Evolutionary conservation across 768 basidiomycete genomes (phyloP).

Genomic region (Mycena vitilis): DNA sequence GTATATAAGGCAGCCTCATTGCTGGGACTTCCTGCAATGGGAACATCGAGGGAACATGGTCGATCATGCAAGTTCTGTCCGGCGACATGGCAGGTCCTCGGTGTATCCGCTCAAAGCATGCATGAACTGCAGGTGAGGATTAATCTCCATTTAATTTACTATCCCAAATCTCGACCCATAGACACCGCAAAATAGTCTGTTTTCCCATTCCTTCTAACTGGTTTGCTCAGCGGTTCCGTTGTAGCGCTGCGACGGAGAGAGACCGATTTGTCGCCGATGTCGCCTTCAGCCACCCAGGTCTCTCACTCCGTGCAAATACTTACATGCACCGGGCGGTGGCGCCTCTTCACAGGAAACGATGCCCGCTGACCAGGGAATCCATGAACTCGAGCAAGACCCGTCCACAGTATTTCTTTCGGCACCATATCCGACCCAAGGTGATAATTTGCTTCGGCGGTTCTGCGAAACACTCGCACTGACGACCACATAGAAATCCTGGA

Average conservation of each 20-base stretch:
- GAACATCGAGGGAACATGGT: background rate
- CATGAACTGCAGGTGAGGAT: slow-evolving; percentile 1
- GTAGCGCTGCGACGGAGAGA: slow-evolving; percentile 21
- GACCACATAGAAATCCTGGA: background rate
- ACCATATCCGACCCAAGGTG: background rate
- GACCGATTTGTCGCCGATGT: slow-evolving; percentile 24
- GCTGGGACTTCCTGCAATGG: no score
- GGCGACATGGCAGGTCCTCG: background rate
- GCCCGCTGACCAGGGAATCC: background rate
- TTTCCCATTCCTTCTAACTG: background rate
- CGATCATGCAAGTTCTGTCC: background rate
- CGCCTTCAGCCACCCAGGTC: slow-evolving; percentile 21
- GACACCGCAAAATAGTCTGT: slow-evolving; percentile 16
- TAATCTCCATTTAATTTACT: background rate
- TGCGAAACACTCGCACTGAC: no score
- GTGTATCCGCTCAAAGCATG: slow-evolving; percentile 4
- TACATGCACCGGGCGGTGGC: slow-evolving; percentile 7
- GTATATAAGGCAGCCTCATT: background rate
- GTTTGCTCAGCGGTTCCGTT: background rate
- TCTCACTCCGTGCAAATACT: slow-evolving; percentile 12
- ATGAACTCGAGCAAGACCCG: background rate
- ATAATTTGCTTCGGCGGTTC: no score
- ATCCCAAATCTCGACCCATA: background rate
- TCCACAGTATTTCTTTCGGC: slow-evolving; percentile 1
- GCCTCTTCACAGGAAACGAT: background rate